These are phyloP conservation scores for Symbiodinium natans DNA, from an alignment of 73 alveolate species.

Conservation along the genomic window DNA sequence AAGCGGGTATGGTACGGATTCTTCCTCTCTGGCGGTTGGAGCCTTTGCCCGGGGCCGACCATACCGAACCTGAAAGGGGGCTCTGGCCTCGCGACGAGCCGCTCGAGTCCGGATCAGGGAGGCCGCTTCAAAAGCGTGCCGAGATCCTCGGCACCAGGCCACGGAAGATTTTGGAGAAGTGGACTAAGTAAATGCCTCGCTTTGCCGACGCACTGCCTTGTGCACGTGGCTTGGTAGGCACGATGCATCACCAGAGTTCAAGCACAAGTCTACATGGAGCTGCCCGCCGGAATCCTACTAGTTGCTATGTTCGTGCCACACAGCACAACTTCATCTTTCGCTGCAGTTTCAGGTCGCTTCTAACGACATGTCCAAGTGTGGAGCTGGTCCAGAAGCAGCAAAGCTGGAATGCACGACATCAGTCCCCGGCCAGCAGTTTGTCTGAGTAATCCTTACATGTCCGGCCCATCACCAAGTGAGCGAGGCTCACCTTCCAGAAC, in stretches of 20 bases:
- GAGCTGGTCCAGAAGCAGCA: slow-evolving; percentile 38
- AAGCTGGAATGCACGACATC: slow-evolving; percentile 63
- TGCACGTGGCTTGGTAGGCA: slow-evolving; percentile 20
- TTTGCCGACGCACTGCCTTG: background rate
- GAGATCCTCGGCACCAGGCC: slow-evolving; percentile 60
- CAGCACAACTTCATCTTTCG: background rate
- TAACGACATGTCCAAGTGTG: slow-evolving; percentile 20
- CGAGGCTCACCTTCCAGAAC: slow-evolving; percentile 45
- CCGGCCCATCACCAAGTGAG: too few species aligned
- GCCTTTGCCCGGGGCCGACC: slow-evolving; percentile 41
- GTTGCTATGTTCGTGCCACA: background rate
- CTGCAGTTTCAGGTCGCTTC: background rate
- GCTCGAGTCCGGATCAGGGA: slow-evolving; percentile 29
- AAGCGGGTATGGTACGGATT: slow-evolving; percentile 21
- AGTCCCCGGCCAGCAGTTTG: slow-evolving; percentile 14
- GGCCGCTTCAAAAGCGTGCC: slow-evolving; percentile 39
- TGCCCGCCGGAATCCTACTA: slow-evolving; percentile 42
- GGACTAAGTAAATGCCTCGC: background rate
- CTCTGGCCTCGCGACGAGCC: slow-evolving; percentile 56
- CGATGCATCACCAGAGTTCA: slow-evolving; percentile 87
- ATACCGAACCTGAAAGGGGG: slow-evolving; percentile 34
- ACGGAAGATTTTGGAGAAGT: too few species aligned
- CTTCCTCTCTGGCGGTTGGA: slow-evolving; percentile 72
- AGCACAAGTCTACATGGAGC: slow-evolving; percentile 94
- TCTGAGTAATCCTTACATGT: too few species aligned